These are phyloP conservation scores for Haplographium delicatum DNA, from an alignment of 495 filamentous ascomycete genomes.

Conservation along the genomic window DNA sequence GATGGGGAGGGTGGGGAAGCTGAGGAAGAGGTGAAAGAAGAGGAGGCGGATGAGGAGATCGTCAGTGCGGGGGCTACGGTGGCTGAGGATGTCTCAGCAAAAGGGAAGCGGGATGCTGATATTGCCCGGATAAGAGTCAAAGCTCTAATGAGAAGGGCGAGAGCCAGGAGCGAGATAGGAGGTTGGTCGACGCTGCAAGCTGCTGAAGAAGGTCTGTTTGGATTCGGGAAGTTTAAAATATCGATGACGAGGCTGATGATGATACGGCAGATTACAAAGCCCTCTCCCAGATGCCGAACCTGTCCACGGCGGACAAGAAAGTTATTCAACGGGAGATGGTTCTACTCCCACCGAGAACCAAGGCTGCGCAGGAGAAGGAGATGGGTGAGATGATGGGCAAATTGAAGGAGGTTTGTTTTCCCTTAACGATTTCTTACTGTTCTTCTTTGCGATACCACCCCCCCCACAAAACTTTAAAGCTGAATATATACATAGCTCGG, in stretches of 20 bases:
- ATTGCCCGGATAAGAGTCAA: slow-evolving; percentile 78
- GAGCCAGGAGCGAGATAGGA: slow-evolving; percentile 61
- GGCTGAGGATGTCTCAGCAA: slow-evolving; percentile 33
- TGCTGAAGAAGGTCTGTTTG: slow-evolving; percentile 52
- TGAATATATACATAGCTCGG: slow-evolving; percentile 51
- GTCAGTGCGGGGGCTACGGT: slow-evolving; percentile 46
- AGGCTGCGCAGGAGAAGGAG: slow-evolving; percentile 75
- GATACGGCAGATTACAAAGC: slow-evolving; percentile 52
- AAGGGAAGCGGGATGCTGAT: slow-evolving; percentile 50
- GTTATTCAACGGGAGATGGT: slow-evolving; percentile 61
- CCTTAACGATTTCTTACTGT: too few species aligned
- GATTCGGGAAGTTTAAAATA: too few species aligned
- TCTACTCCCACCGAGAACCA: slow-evolving; percentile 58
- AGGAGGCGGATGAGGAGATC: slow-evolving; percentile 54
- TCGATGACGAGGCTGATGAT: slow-evolving; percentile 4
- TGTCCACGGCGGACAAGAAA: slow-evolving; percentile 58
- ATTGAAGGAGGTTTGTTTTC: slow-evolving; percentile 67
- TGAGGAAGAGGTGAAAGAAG: slow-evolving; percentile 53
- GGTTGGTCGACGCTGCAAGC: slow-evolving; percentile 80
- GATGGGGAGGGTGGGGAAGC: slow-evolving; percentile 47
- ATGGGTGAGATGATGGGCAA: slow-evolving; percentile 96
- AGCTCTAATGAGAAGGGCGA: slow-evolving; percentile 78
- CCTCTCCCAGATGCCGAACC: slow-evolving; percentile 47
- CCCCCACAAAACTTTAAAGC: too few species aligned
- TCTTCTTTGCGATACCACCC: too few species aligned